Evolutionary conservation across 768 basidiomycete species (phyloP), one percentile per base, ranked within the genome.

Genomic region (Boletus tomentosulus): DNA sequence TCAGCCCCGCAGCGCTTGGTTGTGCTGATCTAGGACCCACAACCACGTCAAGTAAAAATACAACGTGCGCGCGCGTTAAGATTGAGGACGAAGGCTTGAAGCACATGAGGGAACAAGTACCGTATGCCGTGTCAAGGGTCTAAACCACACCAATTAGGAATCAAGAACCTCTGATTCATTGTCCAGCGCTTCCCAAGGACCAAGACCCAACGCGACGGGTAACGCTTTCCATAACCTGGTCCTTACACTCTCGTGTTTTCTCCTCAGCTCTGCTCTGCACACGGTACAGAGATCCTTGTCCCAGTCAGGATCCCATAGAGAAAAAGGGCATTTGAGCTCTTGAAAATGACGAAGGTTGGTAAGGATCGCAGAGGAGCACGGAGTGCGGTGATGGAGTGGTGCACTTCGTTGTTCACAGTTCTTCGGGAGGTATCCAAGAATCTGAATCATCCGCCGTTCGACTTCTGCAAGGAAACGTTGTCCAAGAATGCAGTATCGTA

Each of bases 151-250:
- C 15, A 2, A 42, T 24, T 11, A 11, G 39, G 39, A 16, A 13
- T 25, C 24, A 9, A 8, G 41, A 10, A 7, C 1, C 22, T 7
- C 19, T 11, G 27, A 7, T 3, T 46, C 46, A 22, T 51, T 42
- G 22, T 51, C 57, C 10, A 59, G 33, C 10, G 46, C 43, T 19
- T 55, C 50, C 57, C 59, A 60, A 25, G 13, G 4, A 3, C 45
- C 39, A 28, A 60, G 48, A 24, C 42, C 53, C 47, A 60, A 30
- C 2, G 7, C 12, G 19, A 47, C 19, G 6, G 54, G 54, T 3
- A 60, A 16, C 19, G 35, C 19, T 6, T 37, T 16, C 60, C 53
- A 61, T 6, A 44, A 28, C 22, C 1, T 19, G 5, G 2, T n/a
- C 34, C 56, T 52, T 3, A 19, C 9, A 1, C 46, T 33, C 24